Evolutionary conservation across 2,329 filamentous ascomycete genomes (phyloP).

Genomic region (Arthrinium puccinioides): DNA sequence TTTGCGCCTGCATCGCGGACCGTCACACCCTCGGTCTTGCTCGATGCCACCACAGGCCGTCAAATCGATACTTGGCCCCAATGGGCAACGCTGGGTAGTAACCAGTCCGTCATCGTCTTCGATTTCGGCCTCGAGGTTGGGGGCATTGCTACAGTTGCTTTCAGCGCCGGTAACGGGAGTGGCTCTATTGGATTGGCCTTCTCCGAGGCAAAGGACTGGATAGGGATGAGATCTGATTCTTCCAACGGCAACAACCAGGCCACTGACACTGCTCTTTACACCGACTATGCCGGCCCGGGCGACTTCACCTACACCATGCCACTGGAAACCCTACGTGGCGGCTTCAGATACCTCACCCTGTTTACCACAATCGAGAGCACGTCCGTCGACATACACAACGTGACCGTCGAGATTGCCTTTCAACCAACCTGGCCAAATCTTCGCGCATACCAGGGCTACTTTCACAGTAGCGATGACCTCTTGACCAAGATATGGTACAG

Average conservation of each 20-base stretch:
- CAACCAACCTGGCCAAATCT: slow-evolving; percentile 36
- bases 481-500: slow-evolving; percentile 51
- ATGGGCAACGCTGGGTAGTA: slow-evolving; percentile 8
- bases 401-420: slow-evolving; percentile 19
- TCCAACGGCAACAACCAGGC: slow-evolving; percentile 26
- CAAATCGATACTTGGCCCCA: slow-evolving; percentile 8
- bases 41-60: slow-evolving; percentile 16
- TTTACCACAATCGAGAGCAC: slow-evolving; percentile 25
- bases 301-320: slow-evolving; percentile 29
- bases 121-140: slow-evolving; percentile 22
- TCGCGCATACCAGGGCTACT: slow-evolving; percentile 44
- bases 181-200: slow-evolving; percentile 33
- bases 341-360: slow-evolving; percentile 34
- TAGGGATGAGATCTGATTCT: slow-evolving; percentile 32
- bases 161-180: slow-evolving; percentile 10
- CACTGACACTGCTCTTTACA: slow-evolving; percentile 28
- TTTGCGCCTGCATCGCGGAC: slow-evolving; percentile 45
- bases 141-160: slow-evolving; percentile 18
- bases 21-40: slow-evolving; percentile 36
- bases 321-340: slow-evolving; percentile 29
- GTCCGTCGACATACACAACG: slow-evolving; percentile 13
- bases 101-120: slow-evolving; percentile 11
- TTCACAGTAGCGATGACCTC: slow-evolving; percentile 39
- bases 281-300: slow-evolving; percentile 24
- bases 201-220: slow-evolving; percentile 32